A percentile compares a stretch with the other conserved stretches of the same genome.
These are phyloP conservation scores for Euphorbia schlechtendalii DNA, from an alignment of 441 rosid genomes.

Conservation along the genomic window DNA sequence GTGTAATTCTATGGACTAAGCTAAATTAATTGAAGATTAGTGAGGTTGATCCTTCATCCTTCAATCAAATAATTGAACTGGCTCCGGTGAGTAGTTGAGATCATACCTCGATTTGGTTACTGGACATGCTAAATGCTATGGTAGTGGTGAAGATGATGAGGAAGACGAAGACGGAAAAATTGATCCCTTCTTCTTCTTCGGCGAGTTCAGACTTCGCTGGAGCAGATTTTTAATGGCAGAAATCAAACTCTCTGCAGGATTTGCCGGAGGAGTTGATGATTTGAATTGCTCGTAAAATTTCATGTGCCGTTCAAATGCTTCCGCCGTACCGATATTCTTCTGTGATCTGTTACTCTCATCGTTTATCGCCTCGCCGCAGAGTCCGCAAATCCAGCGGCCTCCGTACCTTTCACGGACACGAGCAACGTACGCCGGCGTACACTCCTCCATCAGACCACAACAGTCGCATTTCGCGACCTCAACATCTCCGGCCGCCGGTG, in stretches of 20 bases:
- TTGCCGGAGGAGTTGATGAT: constrained; percentile 32
- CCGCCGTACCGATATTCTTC: constrained; percentile 21
- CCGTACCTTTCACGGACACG: constrained; percentile 28
- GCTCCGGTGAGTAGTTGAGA: too few species aligned
- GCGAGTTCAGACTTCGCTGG: constrained; percentile 36
- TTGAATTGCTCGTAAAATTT: constrained; percentile 36
- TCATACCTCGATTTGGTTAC: not conserved
- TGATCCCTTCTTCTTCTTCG: constrained; percentile 23
- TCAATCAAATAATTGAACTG: too few species aligned
- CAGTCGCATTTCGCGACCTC: constrained; percentile 40
- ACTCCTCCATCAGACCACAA: constrained; percentile 49
- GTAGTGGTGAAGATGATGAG: not conserved
- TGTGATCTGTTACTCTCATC: constrained; percentile 28
- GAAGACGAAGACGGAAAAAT: constrained; percentile 13
- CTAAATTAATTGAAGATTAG: too few species aligned
- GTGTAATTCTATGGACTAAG: too few species aligned
- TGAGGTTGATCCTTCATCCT: too few species aligned
- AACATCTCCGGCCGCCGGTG: not conserved
- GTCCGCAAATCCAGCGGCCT: constrained; percentile 47
- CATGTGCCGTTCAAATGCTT: constrained; percentile 40
- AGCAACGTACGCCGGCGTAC: constrained; percentile 36
- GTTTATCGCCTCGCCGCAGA: constrained; percentile 42
- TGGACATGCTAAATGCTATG: constrained; percentile 2
- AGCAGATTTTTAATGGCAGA: constrained; percentile 34
- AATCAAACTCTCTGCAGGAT: constrained; percentile 35